Evolutionary conservation across 768 basidiomycete genomes (phyloP), one percentile per base, ranked within the genome.

Genomic region (Tricholoma furcatifolium): DNA sequence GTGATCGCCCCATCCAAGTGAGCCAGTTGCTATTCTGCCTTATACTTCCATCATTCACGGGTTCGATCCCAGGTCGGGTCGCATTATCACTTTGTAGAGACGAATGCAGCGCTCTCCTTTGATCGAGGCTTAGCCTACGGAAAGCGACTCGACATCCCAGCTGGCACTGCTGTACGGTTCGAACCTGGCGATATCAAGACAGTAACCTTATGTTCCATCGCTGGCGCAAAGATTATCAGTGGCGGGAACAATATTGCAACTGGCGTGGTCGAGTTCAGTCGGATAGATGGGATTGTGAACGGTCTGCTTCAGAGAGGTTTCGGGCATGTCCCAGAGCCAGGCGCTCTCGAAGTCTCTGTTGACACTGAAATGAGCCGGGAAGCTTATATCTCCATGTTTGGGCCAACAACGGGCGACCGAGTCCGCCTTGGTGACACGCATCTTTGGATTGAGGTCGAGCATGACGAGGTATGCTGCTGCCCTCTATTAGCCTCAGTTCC

Each of bases 81-180:
- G 0, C 94, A 98, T 65, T 98, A 95, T 69, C 91, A 88, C 55
- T 97, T 99, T 69, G 78, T 89, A 56, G 96, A 98, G 73, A 88
- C 90, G 2, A 99, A 98, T 71, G 69, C 81, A 4, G 73, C 78
- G 0, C 79, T 98, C 8, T 74, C 75, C 11, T 98, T 98, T 60
- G 94, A 98, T 70, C 86, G 97, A 23, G 70, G 68, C 4, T 77
- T 82, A 53, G 83, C 94, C 0, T 88, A 94, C 56, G 89, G 88
- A 6, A 93, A 84, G 62, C 83, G 90, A 11, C 83, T 99, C 6
- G 93, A 99, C 66, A 97, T 98, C 48, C 74, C 96, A 0, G 86
- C 97, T 0, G 96, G 97, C 6, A 98, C 94, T 0, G 95, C 97
- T 6, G 91, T 97, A 5, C 84, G 97, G 30, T 98, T 99, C 66